Percentiles rank a stretch among this genome's conserved stretches.
These are phyloP conservation scores for Zygosaccharomyces pseudobailii DNA, from an alignment of 1,139 yeast genomes.

Conservation along the genomic window DNA sequence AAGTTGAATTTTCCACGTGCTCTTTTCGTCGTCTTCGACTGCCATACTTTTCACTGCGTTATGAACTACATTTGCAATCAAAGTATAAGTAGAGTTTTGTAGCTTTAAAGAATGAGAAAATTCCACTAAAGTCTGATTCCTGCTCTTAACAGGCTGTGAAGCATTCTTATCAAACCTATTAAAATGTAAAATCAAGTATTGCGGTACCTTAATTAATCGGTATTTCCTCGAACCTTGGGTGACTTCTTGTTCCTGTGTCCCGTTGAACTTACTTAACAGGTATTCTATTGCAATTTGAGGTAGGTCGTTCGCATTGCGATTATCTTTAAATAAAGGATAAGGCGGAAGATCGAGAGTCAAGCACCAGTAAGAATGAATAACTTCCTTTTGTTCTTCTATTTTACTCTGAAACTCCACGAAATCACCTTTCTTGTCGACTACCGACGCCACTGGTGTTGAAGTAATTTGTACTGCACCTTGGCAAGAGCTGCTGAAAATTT, in stretches of 20 bases:
- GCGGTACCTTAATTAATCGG: slow-evolving; percentile 46
- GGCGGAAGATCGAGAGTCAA: slow-evolving; percentile 58
- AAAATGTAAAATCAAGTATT: slow-evolving; percentile 50
- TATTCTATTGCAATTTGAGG: slow-evolving; percentile 50
- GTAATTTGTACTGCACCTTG: slow-evolving; percentile 51
- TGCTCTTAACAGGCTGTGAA: slow-evolving; percentile 38
- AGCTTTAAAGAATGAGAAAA: slow-evolving; percentile 42
- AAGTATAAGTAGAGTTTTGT: slow-evolving; percentile 37
- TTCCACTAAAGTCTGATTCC: slow-evolving; percentile 62
- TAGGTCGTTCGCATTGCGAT: slow-evolving; percentile 38
- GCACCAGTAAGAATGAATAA: slow-evolving; percentile 49
- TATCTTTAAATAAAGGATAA: slow-evolving; percentile 49
- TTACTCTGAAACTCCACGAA: slow-evolving; percentile 28
- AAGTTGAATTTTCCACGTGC: slow-evolving; percentile 51
- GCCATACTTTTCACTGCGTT: slow-evolving; percentile 28
- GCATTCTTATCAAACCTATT: slow-evolving; percentile 46
- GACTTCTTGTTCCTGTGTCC: slow-evolving; percentile 34
- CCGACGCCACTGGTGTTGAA: slow-evolving; percentile 29
- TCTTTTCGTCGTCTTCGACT: slow-evolving; percentile 33
- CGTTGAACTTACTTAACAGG: slow-evolving; percentile 47
- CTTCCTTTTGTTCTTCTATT: slow-evolving; percentile 15
- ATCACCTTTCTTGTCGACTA: slow-evolving; percentile 27
- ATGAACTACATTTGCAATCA: slow-evolving; percentile 51
- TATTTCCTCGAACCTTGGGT: slow-evolving; percentile 36
- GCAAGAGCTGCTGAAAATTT: slow-evolving; percentile 33